phyloP scores from a whole-genome alignment of 805 yeast species.

The Cyberlindnera maclurae region DNA sequence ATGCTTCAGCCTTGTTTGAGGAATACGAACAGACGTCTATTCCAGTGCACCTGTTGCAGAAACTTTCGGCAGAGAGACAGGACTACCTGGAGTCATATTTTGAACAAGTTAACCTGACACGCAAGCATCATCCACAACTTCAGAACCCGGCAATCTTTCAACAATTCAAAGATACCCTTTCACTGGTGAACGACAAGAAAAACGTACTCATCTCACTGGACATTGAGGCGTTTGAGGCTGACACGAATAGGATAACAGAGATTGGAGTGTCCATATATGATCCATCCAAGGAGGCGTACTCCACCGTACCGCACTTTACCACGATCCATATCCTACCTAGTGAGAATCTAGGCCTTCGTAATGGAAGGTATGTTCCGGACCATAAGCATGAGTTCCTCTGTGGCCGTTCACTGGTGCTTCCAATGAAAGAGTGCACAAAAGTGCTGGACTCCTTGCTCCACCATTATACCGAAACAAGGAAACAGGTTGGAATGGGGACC shows the following conservation, averaged over 20 bases:
- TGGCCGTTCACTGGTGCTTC: slow-evolving; percentile 40
- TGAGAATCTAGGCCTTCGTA: slow-evolving; percentile 36
- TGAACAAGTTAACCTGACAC: background rate
- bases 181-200: slow-evolving; percentile 7
- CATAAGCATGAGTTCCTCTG: slow-evolving; percentile 42
- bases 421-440: slow-evolving; percentile 27
- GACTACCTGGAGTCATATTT: background rate
- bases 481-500: slow-evolving; percentile 23
- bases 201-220: slow-evolving; percentile 36
- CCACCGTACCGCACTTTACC: slow-evolving; percentile 34
- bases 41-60: background rate
- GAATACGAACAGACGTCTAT: background rate
- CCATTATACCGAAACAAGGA: slow-evolving; percentile 31
- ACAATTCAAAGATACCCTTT: slow-evolving; percentile 5
- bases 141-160: slow-evolving; percentile 3
- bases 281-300: slow-evolving; percentile 36
- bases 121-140: slow-evolving; percentile 13
- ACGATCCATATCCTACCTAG: slow-evolving; percentile 38
- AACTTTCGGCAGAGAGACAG: background rate
- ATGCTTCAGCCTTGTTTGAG: background rate
- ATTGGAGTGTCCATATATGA: slow-evolving; percentile 52
- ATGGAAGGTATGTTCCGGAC: slow-evolving; percentile 50
- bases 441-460: slow-evolving; percentile 38
- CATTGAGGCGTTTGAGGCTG: slow-evolving; percentile 48
- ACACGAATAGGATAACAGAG: slow-evolving; percentile 40